Evolutionary conservation across 345 rosid genomes (phyloP).

Genomic region (Gossypium longicalyx): DNA sequence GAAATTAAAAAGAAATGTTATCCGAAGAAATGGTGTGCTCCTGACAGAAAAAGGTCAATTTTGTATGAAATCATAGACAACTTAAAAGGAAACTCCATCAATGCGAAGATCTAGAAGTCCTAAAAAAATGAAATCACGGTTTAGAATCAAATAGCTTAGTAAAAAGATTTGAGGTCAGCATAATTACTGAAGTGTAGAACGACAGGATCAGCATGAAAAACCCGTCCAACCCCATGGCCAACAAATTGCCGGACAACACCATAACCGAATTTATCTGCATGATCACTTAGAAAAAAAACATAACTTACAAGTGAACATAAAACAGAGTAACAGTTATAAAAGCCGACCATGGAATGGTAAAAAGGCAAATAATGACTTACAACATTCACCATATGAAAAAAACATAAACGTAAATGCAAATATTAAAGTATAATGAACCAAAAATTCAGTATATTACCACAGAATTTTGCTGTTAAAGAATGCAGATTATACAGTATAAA

Average conservation of each 20-base stretch:
- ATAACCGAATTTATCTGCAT: conserved; percentile 75
- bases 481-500: not conserved
- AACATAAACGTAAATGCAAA: not conserved
- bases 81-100: not conserved
- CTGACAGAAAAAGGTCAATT: not conserved
- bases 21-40: too few relatives aligned
- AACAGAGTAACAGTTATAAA: not conserved
- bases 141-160: conserved; percentile 8
- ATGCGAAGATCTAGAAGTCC: not conserved
- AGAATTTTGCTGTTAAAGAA: not conserved
- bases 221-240: conserved; percentile 89
- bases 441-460: not conserved
- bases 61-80: not conserved
- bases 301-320: conserved; percentile 17
- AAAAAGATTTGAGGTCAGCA: conserved; percentile 13
- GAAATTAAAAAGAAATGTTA: conserved; percentile 10
- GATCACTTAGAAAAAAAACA: conserved; percentile 45
- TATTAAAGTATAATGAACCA: not conserved
- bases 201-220: conserved; percentile 89
- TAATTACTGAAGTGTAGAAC: conserved; percentile 66
- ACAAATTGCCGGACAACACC: conserved; percentile 84
- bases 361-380: not conserved
- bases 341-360: not conserved
- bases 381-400: not conserved
- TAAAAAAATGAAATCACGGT: conserved; percentile 3